Evolutionary conservation across 495 filamentous ascomycete species (phyloP).

Genomic region (Neurospora africana): DNA sequence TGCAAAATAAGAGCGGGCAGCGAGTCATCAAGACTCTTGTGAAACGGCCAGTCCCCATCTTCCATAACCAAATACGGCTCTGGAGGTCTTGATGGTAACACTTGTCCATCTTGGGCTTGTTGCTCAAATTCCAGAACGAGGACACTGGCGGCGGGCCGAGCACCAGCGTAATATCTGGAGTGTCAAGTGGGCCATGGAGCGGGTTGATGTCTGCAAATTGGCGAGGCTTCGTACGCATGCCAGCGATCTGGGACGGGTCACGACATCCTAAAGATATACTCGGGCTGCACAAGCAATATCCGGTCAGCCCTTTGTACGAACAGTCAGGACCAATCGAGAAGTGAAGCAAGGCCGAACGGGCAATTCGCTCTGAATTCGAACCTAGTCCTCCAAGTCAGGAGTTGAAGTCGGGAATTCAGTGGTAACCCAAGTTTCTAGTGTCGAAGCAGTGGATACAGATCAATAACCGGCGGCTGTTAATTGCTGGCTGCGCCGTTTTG

Average conservation of each 20-base stretch:
- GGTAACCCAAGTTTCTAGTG: neutral
- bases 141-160: neutral
- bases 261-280: neutral
- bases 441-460: neutral
- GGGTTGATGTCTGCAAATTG: neutral
- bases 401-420: neutral
- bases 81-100: neutral
- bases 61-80: neutral
- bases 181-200: neutral
- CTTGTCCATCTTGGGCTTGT: neutral
- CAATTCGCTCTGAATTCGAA: neutral
- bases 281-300: neutral
- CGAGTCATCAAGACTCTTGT: neutral
- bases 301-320: neutral
- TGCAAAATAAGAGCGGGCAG: neutral
- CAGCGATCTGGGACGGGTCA: neutral
- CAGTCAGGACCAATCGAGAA: neutral
- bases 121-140: neutral
- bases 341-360: neutral
- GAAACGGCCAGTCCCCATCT: neutral
- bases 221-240: neutral
- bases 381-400: neutral
- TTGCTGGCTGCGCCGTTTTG: neutral
- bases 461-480: neutral
- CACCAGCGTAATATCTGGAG: neutral